Evolutionary conservation across 257 asterid species (phyloP).

Genomic region (Fraxinus americana): DNA sequence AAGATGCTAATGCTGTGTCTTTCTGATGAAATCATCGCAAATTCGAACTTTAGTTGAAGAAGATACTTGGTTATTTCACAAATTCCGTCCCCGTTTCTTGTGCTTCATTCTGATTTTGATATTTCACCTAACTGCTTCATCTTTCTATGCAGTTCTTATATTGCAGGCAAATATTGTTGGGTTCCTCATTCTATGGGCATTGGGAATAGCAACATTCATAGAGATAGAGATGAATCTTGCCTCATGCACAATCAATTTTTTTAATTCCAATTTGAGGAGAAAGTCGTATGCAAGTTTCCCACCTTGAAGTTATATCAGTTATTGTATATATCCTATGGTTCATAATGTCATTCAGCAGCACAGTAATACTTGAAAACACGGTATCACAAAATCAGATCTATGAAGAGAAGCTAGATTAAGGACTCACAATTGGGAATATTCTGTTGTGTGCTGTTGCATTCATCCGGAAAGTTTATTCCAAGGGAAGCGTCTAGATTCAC

Average conservation of each 20-base stretch:
- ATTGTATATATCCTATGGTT: neutral
- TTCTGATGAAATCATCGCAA: neutral
- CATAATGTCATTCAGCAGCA: neutral
- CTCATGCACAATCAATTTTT: neutral
- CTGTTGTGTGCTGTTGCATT: slow-evolving; percentile 4
- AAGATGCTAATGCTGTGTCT: neutral
- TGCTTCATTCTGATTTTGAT: neutral
- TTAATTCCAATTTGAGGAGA: neutral
- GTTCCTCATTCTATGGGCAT: neutral
- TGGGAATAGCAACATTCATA: neutral
- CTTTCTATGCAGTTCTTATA: neutral
- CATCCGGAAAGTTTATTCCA: slow-evolving; percentile 18
- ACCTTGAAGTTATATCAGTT: slow-evolving; percentile 14
- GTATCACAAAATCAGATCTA: neutral
- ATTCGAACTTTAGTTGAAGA: neutral
- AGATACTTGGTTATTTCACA: neutral
- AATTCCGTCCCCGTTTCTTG: neutral
- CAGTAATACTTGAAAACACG: neutral
- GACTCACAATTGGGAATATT: slow-evolving; percentile 32
- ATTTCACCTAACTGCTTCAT: neutral
- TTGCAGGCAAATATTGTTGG: slow-evolving; percentile 11
- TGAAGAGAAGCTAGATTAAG: slow-evolving; percentile 1
- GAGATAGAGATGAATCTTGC: neutral
- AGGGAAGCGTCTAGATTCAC: too few species aligned
- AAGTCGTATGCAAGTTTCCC: neutral